Conservation (phyloP, 108 stramenopile species). For the Cyclotella cryptica region DNA sequence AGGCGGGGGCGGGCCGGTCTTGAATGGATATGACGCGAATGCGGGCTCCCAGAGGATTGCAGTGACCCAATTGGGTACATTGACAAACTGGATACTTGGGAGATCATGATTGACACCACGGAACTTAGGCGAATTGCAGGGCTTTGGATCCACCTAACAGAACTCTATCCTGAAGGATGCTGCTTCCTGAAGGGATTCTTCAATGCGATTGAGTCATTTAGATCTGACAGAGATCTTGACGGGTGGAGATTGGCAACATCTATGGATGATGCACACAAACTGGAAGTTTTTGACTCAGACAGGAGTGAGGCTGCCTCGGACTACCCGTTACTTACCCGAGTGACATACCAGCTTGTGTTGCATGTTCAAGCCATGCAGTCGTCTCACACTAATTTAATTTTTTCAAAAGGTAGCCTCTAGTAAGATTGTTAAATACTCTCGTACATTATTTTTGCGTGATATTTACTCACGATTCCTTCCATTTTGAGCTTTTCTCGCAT, state of each 20-base stretch:
- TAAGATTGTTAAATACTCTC: no score
- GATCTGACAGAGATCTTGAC: slow-evolving; percentile 6
- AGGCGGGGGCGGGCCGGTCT: neutral
- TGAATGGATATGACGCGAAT: no score
- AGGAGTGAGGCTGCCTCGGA: neutral
- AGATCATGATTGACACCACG: no score
- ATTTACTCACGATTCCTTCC: no score
- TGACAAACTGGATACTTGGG: no score
- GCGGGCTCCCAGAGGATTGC: no score
- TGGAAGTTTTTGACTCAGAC: slow-evolving; percentile 4
- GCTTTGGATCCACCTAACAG: slow-evolving; percentile 11
- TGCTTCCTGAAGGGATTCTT: slow-evolving; percentile 18
- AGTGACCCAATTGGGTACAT: no score
- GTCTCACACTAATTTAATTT: no score
- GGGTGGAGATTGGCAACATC: slow-evolving; percentile 6
- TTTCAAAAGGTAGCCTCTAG: no score
- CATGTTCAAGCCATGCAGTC: slow-evolving; percentile 3
- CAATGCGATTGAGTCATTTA: slow-evolving; percentile 13
- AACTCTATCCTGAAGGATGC: slow-evolving; percentile 5
- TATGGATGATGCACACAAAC: slow-evolving; percentile 2
- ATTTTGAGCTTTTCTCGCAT: no score
- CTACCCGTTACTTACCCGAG: neutral
- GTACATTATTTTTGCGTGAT: no score
- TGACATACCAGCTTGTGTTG: neutral
- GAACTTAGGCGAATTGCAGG: no score